These are phyloP conservation scores for Vaccinium macrocarpon DNA, from an alignment of 148 eudicot genomes.

Conservation along the genomic window DNA sequence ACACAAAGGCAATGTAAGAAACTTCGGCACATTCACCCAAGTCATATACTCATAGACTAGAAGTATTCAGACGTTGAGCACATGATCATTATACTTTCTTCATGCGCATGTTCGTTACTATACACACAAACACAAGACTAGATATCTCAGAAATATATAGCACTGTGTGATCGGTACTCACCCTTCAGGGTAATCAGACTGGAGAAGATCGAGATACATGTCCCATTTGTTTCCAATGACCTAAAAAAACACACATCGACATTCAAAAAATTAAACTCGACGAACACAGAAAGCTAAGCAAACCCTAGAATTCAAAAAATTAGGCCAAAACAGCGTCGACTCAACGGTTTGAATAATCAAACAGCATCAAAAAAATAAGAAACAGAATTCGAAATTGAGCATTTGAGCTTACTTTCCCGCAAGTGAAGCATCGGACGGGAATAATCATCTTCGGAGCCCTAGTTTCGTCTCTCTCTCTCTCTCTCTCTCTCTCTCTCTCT, in stretches of 20 bases:
- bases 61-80: not conserved
- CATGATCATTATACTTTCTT: not conserved
- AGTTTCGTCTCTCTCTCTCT: too few species aligned
- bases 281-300: not conserved
- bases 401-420: constrained; percentile 36
- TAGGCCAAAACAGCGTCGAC: too few species aligned
- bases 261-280: not conserved
- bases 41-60: not conserved
- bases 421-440: constrained; percentile 67
- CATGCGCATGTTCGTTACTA: not conserved
- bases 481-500: too few species aligned
- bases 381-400: not conserved
- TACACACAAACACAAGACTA: not conserved
- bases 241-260: constrained; percentile 22
- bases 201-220: constrained; percentile 86
- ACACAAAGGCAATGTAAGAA: not conserved
- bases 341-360: not conserved
- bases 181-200: constrained; percentile 94
- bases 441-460: constrained; percentile 28
- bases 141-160: not conserved
- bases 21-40: not conserved
- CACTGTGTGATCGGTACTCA: constrained; percentile 10
- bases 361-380: not conserved
- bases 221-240: constrained; percentile 99
- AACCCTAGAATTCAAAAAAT: not conserved